Base-by-base conservation (phyloP, 371 early-diverging fungal species). In the Chytridium lagenaria region DNA sequence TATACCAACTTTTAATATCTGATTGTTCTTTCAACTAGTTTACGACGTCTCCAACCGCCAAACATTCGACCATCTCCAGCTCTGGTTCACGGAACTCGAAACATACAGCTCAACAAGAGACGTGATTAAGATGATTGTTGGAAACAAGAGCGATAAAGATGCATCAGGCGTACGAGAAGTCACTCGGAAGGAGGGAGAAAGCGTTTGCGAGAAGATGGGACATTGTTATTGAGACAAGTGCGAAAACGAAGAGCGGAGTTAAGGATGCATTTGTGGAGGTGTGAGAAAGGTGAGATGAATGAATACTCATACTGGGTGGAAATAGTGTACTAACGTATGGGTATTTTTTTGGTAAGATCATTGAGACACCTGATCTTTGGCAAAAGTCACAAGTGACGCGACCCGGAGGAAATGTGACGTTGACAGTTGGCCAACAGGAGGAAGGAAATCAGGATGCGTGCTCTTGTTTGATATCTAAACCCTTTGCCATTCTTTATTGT, bases 11-110 rank as follows among this genome's bases (percentile, higher is more conserved):
- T n/a, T n/a, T n/a, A n/a, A n/a, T n/a, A n/a, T n/a, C n/a, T n/a
- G n/a, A n/a, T n/a, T n/a, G n/a, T n/a, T n/a, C n/a, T n/a, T 52
- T 36, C 51, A 40, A 23, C 50, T 71, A 92, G 99, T 98, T 2
- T 99, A 98, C 83, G 99, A 99, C 81, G 97, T 99, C 33, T 91
- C 94, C 73, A 95, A 92, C 74, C 90, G 95, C 40, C 92, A 92
- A 70, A 90, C 97, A 0, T 99, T 99, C 81, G 93, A 94, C 59
- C 92, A 95, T 69, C 87, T 99, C 57, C 89, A 93, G 70, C 89
- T 85, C 19, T 99, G 99, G 99, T 91, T 97, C 80, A 92, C 88
- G 40, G 99, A 99, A 82, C 90, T 98, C 34, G 92, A 93, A 66
- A 94, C 94, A n/a, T 97, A 96, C 78, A 90, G 94, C 66, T 89